Base-by-base conservation (phyloP, 306 rosid species). In the Acacia confusa region DNA sequence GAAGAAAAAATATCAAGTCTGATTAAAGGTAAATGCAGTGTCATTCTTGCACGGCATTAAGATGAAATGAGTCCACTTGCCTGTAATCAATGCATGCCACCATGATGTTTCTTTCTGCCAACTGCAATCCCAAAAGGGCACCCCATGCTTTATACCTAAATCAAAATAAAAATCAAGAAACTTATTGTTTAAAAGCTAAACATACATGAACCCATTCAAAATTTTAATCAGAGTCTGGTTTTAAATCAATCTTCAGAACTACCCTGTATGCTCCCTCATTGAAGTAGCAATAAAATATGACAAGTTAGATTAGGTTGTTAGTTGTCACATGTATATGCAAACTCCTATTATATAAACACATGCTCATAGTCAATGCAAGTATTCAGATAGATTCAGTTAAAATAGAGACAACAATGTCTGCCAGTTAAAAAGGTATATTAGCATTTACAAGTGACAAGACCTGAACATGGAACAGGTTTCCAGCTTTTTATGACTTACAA, bases 61-160 rank as follows among this genome's bases (percentile, higher is more conserved):
- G 69, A 28, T 63, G 10, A 30, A 85, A 88, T 68, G 82, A 85
- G 85, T 78, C 48, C 82, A 91, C 84, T 82, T 87, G 92, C 99
- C 98, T 91, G 92, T 96, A 96, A 89, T 96, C 99, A 74, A 88
- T 0, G 82, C 94, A 90, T 70, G 99, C 99, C 82, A 96, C 99
- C 9, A 96, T 86, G 78, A 96, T 85, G 81, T 84, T 95, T 88
- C 97, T 88, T 85, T 96, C 97, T 64, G 97, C 98, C 85, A 96
- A 86, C 83, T 87, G 94, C 53, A 91, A 79, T 80, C 98, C 99
- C 83, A 94, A 85, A 82, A 96, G 90, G 72, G 97, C 83, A 75
- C 99, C 99, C 98, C 99, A 96, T 57, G 99, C 98, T 91, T 96
- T 96, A 79, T 96, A 88, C 92, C 99, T 96, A 72, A 83, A 86